Evolutionary conservation across 495 filamentous ascomycete species (phyloP).

Genomic region (Neurospora intermedia): DNA sequence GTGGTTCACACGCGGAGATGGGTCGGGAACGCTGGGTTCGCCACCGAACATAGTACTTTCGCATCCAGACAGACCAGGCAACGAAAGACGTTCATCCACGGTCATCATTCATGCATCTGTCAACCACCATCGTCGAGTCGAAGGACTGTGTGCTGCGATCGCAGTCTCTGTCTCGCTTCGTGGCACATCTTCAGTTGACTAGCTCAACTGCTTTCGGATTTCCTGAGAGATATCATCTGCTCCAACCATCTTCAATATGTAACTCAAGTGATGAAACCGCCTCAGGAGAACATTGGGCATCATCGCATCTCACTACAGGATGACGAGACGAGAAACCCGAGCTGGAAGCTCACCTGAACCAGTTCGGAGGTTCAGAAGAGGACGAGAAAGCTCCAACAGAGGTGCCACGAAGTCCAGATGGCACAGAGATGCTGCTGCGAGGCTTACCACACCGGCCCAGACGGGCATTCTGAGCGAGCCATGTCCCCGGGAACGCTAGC

Average conservation of each 20-base stretch:
- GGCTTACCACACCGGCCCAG: not conserved
- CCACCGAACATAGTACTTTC: not conserved
- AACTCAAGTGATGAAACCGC: not conserved
- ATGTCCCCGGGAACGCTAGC: not conserved
- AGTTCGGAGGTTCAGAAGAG: not conserved
- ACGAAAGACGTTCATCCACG: not conserved
- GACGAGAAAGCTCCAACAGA: not conserved
- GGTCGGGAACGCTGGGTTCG: not conserved
- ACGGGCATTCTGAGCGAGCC: not conserved
- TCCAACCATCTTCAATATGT: not conserved
- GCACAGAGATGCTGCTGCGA: not conserved
- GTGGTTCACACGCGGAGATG: not conserved
- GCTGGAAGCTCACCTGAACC: not conserved
- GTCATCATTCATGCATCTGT: not conserved
- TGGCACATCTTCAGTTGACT: not conserved
- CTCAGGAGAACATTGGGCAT: not conserved
- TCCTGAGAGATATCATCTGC: not conserved
- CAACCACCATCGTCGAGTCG: not conserved
- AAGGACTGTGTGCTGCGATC: not conserved
- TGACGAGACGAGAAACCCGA: not conserved
- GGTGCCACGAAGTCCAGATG: not conserved
- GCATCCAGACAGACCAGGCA: not conserved
- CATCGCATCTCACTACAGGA: not conserved
- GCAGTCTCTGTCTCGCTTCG: not conserved
- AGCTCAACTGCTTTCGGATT: not conserved